Evolutionary conservation across 139 green algal species (phyloP).

Genomic region (Chlamydomonas urium): DNA sequence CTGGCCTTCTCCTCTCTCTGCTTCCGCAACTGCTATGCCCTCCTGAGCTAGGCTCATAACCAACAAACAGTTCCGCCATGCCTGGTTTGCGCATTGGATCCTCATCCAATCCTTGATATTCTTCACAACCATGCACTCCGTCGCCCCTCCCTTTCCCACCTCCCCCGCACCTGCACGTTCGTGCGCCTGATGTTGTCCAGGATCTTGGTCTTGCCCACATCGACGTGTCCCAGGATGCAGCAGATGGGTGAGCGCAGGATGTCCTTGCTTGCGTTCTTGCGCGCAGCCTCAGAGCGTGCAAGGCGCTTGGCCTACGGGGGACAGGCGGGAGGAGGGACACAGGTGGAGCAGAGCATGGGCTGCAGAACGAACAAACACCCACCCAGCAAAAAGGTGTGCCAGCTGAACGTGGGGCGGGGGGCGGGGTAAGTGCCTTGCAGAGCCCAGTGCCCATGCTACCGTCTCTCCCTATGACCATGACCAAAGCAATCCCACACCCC

Average conservation of each 20-base stretch:
- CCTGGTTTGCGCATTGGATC: too few relatives aligned
- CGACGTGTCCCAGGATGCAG: conserved; percentile 98
- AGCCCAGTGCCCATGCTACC: too few relatives aligned
- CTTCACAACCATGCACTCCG: too few relatives aligned
- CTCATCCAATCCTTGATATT: too few relatives aligned
- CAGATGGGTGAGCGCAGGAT: conserved; percentile 94
- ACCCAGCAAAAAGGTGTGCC: not conserved
- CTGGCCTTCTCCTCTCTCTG: too few relatives aligned
- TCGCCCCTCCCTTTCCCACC: too few relatives aligned
- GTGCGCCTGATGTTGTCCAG: conserved; percentile 96
- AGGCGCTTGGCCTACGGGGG: conserved; percentile 52
- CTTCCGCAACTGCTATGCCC: too few relatives aligned
- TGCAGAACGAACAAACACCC: not conserved
- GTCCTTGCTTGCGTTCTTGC: conserved; percentile 47
- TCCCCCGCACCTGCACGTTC: conserved; percentile 86
- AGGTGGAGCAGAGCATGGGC: not conserved
- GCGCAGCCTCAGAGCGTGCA: conserved; percentile 50
- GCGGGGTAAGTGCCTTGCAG: not conserved
- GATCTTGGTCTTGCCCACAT: conserved; percentile 99
- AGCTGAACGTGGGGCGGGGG: not conserved
- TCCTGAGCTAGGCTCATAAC: too few relatives aligned
- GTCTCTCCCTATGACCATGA: too few relatives aligned
- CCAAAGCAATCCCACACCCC: too few relatives aligned
- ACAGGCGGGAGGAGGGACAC: not conserved
- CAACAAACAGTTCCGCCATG: too few relatives aligned